phyloP scores from a whole-genome alignment of 805 yeast genomes.

The Zygosaccharomyces bisporus region DNA sequence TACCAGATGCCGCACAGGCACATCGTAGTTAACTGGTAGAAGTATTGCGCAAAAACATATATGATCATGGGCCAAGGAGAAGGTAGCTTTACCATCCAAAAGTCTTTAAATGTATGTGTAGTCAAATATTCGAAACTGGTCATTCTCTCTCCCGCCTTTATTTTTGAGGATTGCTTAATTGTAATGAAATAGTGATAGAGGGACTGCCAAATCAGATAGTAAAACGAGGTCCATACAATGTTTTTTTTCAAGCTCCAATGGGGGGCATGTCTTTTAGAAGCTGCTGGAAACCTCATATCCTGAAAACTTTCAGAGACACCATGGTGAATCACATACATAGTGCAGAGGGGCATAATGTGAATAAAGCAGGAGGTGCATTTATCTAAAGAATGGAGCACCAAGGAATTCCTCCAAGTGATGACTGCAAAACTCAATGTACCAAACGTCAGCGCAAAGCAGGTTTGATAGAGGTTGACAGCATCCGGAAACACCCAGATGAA shows the following conservation, averaged over 20 bases:
- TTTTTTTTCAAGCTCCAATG: conserved; percentile 55
- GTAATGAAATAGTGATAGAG: conserved; percentile 90
- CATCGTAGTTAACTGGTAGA: conserved; percentile 85
- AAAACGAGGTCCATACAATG: conserved; percentile 71
- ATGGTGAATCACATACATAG: conserved; percentile 83
- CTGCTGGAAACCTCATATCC: conserved; percentile 70
- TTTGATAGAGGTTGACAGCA: conserved; percentile 66
- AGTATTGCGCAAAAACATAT: conserved; percentile 80
- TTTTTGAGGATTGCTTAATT: conserved; percentile 69
- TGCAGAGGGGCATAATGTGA: conserved; percentile 85
- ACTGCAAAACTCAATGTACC: conserved; percentile 94
- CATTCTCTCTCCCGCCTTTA: conserved; percentile 69
- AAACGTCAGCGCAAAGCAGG: conserved; percentile 80
- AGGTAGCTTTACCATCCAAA: conserved; percentile 84
- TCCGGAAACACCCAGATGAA: conserved; percentile 82
- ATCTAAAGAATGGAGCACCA: conserved; percentile 87
- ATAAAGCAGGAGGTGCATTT: conserved; percentile 89
- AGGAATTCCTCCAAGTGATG: conserved; percentile 90
- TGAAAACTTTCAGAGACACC: conserved; percentile 55
- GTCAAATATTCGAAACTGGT: conserved; percentile 86
- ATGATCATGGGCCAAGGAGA: conserved; percentile 84
- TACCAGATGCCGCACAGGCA: conserved; percentile 86
- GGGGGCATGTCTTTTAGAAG: conserved; percentile 51
- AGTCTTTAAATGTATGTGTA: conserved; percentile 57
- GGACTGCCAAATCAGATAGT: conserved; percentile 87